Base-by-base conservation (phyloP, 257 asterid species). In the Henckelia pumila region DNA sequence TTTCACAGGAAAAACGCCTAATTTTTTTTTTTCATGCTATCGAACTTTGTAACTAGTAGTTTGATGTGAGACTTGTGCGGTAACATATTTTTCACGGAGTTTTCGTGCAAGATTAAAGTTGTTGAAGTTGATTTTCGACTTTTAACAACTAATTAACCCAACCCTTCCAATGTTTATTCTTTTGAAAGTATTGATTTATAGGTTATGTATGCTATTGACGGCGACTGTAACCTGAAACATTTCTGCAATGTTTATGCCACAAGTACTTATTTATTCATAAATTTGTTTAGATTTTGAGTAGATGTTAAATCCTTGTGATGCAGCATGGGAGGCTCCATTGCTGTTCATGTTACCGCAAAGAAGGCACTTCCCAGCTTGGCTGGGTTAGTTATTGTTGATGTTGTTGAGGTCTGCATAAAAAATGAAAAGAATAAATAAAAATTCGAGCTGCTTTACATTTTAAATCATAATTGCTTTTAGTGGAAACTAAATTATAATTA, bases 251-350 rank as follows among this genome's bases (percentile, higher is more conserved):
- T 70, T 17, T 11, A n/a, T 40, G 37, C 22, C 20, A 33, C 49
- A 20, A 37, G 14, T 29, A 29, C 59, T 67, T 50, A 35, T 58
- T 19, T 59, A 28, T 20, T 53, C 53, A 50, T 35, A 26, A 33
- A 53, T 28, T 53, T 35, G 59, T 19, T 61, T 4, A 23, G 56
- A 56, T 64, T 20, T 33, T 63, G 17, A 11, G 30, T 28, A 30
- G 17, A 35, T 28, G 11, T 58, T 20, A 26, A 37, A 30, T 73
- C 17, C 53, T 23, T 60, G 29, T 60, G 68, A 44, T 69, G 75
- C 84, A 90, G 99, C 65, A 85, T 93, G 97, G 96, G 99, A 73
- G 99, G 97, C 26, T 86, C 99, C 47, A 86, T 93, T 76, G 96
- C 95, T 30, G 82, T 93, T 76, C 87, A 93, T 79, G 82, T 88